These are phyloP conservation scores for Stemphylium vesicarium DNA, from an alignment of 2,329 filamentous ascomycete species.

Conservation along the genomic window DNA sequence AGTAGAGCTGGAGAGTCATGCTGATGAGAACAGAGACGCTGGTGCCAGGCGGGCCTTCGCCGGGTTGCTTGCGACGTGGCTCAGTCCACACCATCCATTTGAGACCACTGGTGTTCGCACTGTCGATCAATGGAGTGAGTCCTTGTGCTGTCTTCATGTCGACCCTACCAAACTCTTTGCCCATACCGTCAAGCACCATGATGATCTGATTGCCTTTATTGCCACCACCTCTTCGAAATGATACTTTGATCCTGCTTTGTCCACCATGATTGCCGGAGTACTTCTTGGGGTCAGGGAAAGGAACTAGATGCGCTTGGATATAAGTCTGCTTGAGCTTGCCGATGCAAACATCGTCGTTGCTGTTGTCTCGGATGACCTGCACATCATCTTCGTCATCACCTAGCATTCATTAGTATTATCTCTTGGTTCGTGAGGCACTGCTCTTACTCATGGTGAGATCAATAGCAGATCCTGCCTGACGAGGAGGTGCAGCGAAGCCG, in stretches of 20 bases:
- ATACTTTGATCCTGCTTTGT: conserved; percentile 74
- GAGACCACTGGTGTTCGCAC: conserved; percentile 64
- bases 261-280: conserved; percentile 63
- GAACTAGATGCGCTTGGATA: conserved; percentile 71
- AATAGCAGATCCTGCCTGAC: conserved; percentile 24
- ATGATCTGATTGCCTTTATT: conserved; percentile 69
- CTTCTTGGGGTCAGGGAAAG: conserved; percentile 69
- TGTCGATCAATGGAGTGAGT: conserved; percentile 75
- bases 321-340: conserved; percentile 74
- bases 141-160: conserved; percentile 71
- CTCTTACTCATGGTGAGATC: conserved; percentile 47
- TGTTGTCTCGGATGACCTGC: conserved; percentile 64
- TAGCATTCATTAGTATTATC: conserved; percentile 33
- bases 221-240: conserved; percentile 67
- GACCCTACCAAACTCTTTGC: conserved; percentile 75
- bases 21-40: conserved; percentile 43
- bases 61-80: conserved; percentile 65
- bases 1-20: conserved; percentile 80
- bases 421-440: neutral
- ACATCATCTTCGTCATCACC: conserved; percentile 69
- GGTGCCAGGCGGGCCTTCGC: conserved; percentile 57
- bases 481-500: conserved; percentile 5
- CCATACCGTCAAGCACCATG: conserved; percentile 74
- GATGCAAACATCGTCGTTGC: conserved; percentile 77
- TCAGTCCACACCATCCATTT: conserved; percentile 75